Evolutionary conservation across 768 basidiomycete species (phyloP).

Genomic region (Russula dissimulans): DNA sequence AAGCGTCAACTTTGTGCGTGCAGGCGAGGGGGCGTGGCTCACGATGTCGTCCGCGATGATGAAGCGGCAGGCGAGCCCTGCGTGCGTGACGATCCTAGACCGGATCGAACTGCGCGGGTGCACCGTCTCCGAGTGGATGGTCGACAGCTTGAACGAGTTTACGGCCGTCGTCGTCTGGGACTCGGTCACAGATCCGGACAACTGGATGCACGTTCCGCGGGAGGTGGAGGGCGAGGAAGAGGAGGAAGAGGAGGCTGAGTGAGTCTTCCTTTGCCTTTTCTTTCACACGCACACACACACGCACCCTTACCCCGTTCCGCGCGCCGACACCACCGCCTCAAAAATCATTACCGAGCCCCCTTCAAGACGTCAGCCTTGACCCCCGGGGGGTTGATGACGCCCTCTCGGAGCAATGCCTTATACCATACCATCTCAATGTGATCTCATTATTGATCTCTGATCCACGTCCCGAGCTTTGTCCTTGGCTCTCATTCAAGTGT

Average conservation of each 20-base stretch:
- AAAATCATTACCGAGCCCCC: too few relatives aligned
- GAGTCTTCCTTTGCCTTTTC: background rate
- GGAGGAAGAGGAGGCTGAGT: background rate
- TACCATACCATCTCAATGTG: too few relatives aligned
- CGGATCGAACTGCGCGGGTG: constrained; percentile 12
- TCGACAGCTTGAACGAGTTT: constrained; percentile 7
- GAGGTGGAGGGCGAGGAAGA: background rate
- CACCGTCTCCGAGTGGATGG: constrained; percentile 5
- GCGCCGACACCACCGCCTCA: too few relatives aligned
- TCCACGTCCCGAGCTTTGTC: too few relatives aligned
- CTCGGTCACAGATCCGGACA: constrained; percentile 9
- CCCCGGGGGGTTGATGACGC: too few relatives aligned
- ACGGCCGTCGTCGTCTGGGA: constrained; percentile 14
- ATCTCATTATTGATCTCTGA: too few relatives aligned
- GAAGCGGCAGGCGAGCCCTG: constrained; percentile 7
- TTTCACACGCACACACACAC: too few relatives aligned
- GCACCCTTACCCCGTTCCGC: too few relatives aligned
- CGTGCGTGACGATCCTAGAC: constrained; percentile 13
- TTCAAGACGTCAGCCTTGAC: too few relatives aligned
- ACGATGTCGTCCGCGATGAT: background rate
- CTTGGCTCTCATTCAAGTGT: too few relatives aligned
- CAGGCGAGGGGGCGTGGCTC: background rate
- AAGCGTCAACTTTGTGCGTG: constrained; percentile 8
- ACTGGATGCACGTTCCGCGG: constrained; percentile 10
- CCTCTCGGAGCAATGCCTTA: too few relatives aligned